Base-by-base conservation (phyloP, 495 filamentous ascomycete species). In the Amniculicola lignicola region DNA sequence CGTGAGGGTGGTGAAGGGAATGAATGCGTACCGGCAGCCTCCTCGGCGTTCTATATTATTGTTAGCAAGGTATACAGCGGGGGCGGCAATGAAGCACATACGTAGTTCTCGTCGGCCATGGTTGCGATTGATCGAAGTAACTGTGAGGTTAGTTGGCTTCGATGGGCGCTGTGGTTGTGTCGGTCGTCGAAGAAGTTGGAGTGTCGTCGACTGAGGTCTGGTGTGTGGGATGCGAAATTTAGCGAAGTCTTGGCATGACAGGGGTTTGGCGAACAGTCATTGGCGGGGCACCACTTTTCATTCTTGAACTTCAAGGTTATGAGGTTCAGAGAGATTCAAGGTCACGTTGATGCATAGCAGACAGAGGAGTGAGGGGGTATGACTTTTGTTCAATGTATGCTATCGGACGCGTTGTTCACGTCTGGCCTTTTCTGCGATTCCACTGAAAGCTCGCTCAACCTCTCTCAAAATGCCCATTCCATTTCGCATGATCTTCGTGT, bases 91-190 rank as follows among this genome's bases (percentile, higher is more conserved):
- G 38, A 49, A 46, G 49, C 42, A 88, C 88, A 77, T 80, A 92
- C 89, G 81, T 95, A 95, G 77, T 90, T 86, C 68, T 67, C 68
- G 79, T 95, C 90, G 82, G 90, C 90, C 90, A 95, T 95, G 79
- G 78, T 91, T 82, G 78, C 80, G 79, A 76, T 31, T 29, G 40
- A 19, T 67, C 61, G 57, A 67, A 64, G 64, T 55, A 16, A 18
- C 43, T 40, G 24, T 22, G 19, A 7, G 21, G 41, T 51, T 36
- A 16, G 41, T 51, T 36, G 53, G 47, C 55, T 66, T 63, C 59
- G 60, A 45, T 62, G 54, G 42, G 47, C 31, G 56, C 33, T 31
- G 51, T 15, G 49, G 31, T 51, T 25, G 41, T 43, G 51, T 31
- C 15, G 44, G 44, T 38, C 37, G 58, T 54, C 28, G 49, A 31